A percentile compares a stretch with the other conserved stretches of the same genome.
These are phyloP conservation scores for Aquilaria malaccensis DNA, from an alignment of 345 rosid genomes.

Conservation along the genomic window DNA sequence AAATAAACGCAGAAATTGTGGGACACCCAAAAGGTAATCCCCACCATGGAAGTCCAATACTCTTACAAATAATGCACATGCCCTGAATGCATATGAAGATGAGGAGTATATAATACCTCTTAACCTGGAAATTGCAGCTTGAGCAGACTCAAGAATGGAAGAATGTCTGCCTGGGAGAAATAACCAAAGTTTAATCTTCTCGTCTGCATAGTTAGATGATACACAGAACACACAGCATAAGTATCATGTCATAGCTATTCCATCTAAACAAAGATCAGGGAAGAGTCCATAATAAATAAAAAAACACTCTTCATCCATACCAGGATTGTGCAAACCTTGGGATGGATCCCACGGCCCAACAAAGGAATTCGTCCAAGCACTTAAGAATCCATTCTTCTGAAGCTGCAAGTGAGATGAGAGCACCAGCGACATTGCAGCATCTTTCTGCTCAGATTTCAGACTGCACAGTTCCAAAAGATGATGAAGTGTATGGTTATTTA, in stretches of 20 bases:
- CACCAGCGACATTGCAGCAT: slow-evolving; percentile 72
- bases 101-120: slow-evolving; percentile 46
- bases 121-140: slow-evolving; percentile 73
- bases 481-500: slow-evolving; percentile 3
- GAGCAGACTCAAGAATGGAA: slow-evolving; percentile 68
- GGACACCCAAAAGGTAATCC: slow-evolving; percentile 5
- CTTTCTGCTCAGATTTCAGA: slow-evolving; percentile 71
- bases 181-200: slow-evolving; percentile 99
- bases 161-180: slow-evolving; percentile 80
- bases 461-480: slow-evolving; percentile 33
- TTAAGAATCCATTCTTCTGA: slow-evolving; percentile 85
- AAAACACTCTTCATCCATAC: slow-evolving; percentile 31
- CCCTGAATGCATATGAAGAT: neutral
- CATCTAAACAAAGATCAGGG: slow-evolving; percentile 1
- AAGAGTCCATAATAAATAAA: neutral
- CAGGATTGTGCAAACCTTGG: slow-evolving; percentile 97
- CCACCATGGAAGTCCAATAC: neutral
- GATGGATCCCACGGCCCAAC: slow-evolving; percentile 99
- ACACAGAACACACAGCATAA: slow-evolving; percentile 4
- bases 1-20: neutral
- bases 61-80: neutral
- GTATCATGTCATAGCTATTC: neutral
- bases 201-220: slow-evolving; percentile 42
- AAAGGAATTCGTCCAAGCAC: slow-evolving; percentile 96
- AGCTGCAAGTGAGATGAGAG: slow-evolving; percentile 84